Evolutionary conservation across 139 green algal genomes (phyloP).

Genomic region (Picochlorum costavermella): DNA sequence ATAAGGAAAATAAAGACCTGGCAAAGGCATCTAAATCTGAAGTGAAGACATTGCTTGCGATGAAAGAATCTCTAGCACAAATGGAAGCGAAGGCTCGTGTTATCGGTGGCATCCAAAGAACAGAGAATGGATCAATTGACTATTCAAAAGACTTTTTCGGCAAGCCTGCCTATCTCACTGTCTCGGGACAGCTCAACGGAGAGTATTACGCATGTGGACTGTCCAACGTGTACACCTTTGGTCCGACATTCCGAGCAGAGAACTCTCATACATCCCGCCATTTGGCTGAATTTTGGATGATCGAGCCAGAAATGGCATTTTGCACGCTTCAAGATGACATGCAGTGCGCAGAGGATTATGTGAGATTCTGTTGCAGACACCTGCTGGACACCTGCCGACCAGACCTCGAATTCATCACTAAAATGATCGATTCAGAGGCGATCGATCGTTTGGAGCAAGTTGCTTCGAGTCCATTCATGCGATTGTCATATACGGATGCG

Average conservation of each 20-base stretch:
- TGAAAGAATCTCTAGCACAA: conserved; percentile 60
- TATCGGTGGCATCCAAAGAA: conserved; percentile 35
- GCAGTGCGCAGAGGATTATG: conserved; percentile 74
- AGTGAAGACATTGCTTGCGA: conserved; percentile 39
- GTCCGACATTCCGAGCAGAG: conserved; percentile 90
- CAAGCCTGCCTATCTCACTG: conserved; percentile 82
- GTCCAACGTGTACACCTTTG: conserved; percentile 90
- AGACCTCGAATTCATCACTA: conserved; percentile 76
- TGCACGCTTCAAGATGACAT: conserved; percentile 91
- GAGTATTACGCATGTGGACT: conserved; percentile 85
- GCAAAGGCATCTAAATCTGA: conserved; percentile 18
- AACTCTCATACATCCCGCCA: conserved; percentile 88
- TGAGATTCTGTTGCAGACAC: conserved; percentile 65
- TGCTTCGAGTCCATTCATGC: conserved; percentile 70
- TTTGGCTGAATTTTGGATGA: conserved; percentile 99
- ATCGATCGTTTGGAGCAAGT: conserved; percentile 76
- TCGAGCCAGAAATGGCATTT: conserved; percentile 97
- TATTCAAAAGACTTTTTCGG: conserved; percentile 95
- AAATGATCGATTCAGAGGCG: conserved; percentile 74
- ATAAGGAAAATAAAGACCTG: conserved; percentile 16
- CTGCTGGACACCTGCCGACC: conserved; percentile 59
- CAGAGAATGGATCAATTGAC: conserved; percentile 53
- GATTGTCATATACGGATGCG: conserved; percentile 88
- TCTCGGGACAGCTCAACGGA: conserved; percentile 84
- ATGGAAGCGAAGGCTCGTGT: conserved; percentile 41